Evolutionary conservation across 2,329 filamentous ascomycete genomes (phyloP).

Genomic region (Talaromyces sp.): DNA sequence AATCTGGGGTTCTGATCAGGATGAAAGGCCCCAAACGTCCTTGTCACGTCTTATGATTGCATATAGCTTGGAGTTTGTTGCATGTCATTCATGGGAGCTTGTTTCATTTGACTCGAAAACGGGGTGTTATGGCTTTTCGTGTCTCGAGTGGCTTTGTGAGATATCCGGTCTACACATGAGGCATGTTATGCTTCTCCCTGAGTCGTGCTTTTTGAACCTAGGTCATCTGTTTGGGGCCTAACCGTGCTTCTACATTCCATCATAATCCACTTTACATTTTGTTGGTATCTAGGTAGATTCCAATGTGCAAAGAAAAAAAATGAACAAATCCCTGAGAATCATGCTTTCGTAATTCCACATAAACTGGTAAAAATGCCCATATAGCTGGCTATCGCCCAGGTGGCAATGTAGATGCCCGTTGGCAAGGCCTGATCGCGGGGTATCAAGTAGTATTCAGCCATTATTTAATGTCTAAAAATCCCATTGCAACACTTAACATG

Average conservation of each 20-base stretch:
- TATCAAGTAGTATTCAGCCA: slow-evolving; percentile 14
- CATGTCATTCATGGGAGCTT: slow-evolving; percentile 30
- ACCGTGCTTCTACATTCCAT: not conserved
- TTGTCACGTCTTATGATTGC: slow-evolving; percentile 40
- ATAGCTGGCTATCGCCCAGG: too few species aligned
- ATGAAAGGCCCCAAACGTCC: slow-evolving; percentile 11
- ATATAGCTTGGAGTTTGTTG: slow-evolving; percentile 39
- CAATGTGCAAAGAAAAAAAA: not conserved
- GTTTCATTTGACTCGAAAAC: slow-evolving; percentile 22
- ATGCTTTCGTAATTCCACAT: too few species aligned
- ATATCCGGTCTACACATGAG: not conserved
- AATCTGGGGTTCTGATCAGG: not conserved
- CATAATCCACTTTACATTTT: too few species aligned
- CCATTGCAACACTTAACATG: slow-evolving; percentile 37
- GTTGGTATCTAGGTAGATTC: not conserved
- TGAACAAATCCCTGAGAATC: not conserved
- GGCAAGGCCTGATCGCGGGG: not conserved
- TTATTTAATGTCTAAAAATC: slow-evolving; percentile 34
- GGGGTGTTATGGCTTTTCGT: slow-evolving; percentile 22
- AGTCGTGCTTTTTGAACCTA: not conserved
- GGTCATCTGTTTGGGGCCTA: not conserved
- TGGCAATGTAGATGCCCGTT: too few species aligned
- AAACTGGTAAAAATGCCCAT: too few species aligned
- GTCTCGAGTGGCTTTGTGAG: slow-evolving; percentile 1
- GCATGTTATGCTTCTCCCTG: not conserved